A percentile compares a stretch with the other conserved stretches of the same genome.
phyloP scores from a whole-genome alignment of 2,329 filamentous ascomycete species.

The Aspergillus sp. region DNA sequence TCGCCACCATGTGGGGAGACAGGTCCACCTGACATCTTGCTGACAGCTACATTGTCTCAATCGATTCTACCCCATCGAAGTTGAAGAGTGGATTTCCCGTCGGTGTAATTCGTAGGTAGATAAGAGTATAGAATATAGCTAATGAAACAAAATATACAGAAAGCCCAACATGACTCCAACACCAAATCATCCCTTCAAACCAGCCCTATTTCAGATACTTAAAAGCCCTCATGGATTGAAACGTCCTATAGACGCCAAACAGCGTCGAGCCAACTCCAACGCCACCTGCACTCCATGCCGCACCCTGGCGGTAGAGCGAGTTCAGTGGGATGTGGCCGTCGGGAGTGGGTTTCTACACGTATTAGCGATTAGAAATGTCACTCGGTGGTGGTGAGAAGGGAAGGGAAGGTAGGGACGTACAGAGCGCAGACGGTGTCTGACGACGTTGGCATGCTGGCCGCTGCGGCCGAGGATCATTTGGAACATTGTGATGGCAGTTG shows the following conservation, averaged over 20 bases:
- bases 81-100: too few species aligned
- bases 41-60: neutral
- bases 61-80: too few species aligned
- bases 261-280: constrained; percentile 15
- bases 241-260: constrained; percentile 17
- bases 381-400: neutral
- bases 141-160: too few species aligned
- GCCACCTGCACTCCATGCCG: constrained; percentile 15
- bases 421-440: constrained; percentile 9
- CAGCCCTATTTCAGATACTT: constrained; percentile 14
- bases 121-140: too few species aligned
- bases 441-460: constrained; percentile 3
- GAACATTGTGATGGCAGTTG: constrained; percentile 8
- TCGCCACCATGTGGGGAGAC: neutral
- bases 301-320: constrained; percentile 12
- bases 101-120: too few species aligned
- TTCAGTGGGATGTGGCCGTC: constrained; percentile 12
- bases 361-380: neutral
- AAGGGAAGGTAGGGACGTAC: neutral
- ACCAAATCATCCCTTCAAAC: too few species aligned
- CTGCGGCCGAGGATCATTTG: constrained; percentile 18
- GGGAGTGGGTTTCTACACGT: neutral
- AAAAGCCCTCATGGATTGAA: constrained; percentile 13
- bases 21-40: neutral
- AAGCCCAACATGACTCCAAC: neutral